phyloP scores from a whole-genome alignment of 2,329 filamentous ascomycete genomes.

The Penicillium sp. region DNA sequence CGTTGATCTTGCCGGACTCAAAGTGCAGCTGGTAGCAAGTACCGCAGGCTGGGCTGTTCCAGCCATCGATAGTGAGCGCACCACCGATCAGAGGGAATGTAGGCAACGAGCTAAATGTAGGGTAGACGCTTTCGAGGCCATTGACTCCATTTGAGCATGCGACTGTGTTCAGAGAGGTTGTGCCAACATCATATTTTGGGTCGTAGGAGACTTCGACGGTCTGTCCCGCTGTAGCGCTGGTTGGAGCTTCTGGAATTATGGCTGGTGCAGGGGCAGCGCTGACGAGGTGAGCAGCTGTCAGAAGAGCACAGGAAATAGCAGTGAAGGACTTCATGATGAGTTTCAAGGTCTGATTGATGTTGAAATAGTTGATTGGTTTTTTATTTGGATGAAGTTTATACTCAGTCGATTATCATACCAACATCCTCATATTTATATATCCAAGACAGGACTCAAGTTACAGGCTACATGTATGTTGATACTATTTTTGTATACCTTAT shows the following conservation, averaged over 20 bases:
- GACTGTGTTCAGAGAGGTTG: conserved; percentile 56
- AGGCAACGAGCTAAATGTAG: conserved; percentile 46
- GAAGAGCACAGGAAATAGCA: conserved; percentile 17
- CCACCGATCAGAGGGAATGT: conserved; percentile 53
- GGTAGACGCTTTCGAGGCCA: conserved; percentile 34
- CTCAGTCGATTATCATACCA: not conserved
- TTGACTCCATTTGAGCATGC: conserved; percentile 39
- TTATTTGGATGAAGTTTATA: not conserved
- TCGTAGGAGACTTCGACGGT: conserved; percentile 65
- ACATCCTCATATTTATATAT: conserved; percentile 14
- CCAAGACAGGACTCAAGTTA: not conserved
- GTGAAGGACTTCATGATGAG: conserved; percentile 29
- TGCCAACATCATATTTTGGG: conserved; percentile 64
- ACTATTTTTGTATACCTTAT: conserved; percentile 8
- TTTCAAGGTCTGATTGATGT: not conserved
- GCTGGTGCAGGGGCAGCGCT: conserved; percentile 23
- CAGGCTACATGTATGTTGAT: not conserved
- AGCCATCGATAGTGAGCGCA: conserved; percentile 48
- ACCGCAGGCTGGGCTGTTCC: conserved; percentile 51
- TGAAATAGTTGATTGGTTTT: not conserved
- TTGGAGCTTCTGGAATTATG: conserved; percentile 3
- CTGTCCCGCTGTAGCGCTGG: conserved; percentile 6
- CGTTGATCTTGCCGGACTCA: conserved; percentile 37
- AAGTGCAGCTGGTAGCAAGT: conserved; percentile 54
- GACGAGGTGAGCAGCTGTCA: conserved; percentile 24